Evolutionary conservation across 2,329 filamentous ascomycete species (phyloP).

Genomic region (Scolecobasidium constrictum): DNA sequence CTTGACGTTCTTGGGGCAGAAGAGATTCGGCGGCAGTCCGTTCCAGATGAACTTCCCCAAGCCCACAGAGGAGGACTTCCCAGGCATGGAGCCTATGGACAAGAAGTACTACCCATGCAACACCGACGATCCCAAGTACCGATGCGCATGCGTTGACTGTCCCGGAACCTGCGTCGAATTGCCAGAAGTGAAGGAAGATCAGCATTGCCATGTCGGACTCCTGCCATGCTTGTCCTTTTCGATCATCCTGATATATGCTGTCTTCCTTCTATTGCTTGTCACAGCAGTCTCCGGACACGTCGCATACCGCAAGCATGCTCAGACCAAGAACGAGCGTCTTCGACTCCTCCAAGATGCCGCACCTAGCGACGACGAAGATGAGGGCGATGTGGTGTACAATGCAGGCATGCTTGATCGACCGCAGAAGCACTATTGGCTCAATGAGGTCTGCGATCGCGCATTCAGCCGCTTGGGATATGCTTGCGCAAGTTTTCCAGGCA

Average conservation of each 20-base stretch:
- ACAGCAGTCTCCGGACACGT: constrained; percentile 61
- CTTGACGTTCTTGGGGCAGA: constrained; percentile 84
- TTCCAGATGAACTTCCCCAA: constrained; percentile 94
- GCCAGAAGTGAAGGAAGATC: constrained; percentile 57
- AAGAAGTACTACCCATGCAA: constrained; percentile 80
- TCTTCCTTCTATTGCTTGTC: constrained; percentile 58
- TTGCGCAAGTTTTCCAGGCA: constrained; percentile 71
- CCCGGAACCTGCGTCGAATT: constrained; percentile 74
- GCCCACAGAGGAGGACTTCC: constrained; percentile 46
- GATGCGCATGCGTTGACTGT: constrained; percentile 91
- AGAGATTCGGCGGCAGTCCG: constrained; percentile 82
- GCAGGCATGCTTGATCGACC: constrained; percentile 69
- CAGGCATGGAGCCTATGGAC: constrained; percentile 59
- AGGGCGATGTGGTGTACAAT: constrained; percentile 71
- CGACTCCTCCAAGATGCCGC: constrained; percentile 74
- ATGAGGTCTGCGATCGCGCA: constrained; percentile 66
- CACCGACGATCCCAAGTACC: constrained; percentile 71
- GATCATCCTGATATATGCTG: constrained; percentile 74
- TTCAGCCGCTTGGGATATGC: constrained; percentile 73
- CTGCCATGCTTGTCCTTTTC: constrained; percentile 92
- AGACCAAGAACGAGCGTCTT: constrained; percentile 70
- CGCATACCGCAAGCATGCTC: constrained; percentile 61
- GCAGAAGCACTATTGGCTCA: constrained; percentile 69
- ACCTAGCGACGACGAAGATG: constrained; percentile 86
- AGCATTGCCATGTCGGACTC: constrained; percentile 70